Evolutionary conservation across 2,329 filamentous ascomycete genomes (phyloP).

Genomic region (Parascedosporium putredinis): DNA sequence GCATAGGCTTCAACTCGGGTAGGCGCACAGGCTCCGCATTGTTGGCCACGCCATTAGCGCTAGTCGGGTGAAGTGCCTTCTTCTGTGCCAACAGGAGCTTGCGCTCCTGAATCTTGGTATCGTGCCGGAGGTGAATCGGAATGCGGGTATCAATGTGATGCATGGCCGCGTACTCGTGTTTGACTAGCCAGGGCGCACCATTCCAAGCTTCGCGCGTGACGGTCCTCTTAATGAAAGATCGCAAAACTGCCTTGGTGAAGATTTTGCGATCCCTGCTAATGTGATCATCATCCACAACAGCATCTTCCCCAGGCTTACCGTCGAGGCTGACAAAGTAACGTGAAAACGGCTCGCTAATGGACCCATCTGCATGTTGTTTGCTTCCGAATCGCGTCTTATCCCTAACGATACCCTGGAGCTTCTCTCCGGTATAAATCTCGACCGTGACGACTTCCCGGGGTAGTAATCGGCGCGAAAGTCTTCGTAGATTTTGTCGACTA

Average conservation of each 20-base stretch:
- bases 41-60: constrained; percentile 26
- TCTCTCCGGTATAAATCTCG: constrained; percentile 56
- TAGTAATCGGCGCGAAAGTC: constrained; percentile 87
- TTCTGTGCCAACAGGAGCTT: constrained; percentile 61
- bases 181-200: constrained; percentile 94
- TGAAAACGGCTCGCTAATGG: constrained; percentile 58
- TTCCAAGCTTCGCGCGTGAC: constrained; percentile 88
- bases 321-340: constrained; percentile 73
- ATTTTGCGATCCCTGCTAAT: constrained; percentile 79
- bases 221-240: constrained; percentile 90
- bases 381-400: constrained; percentile 73
- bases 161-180: constrained; percentile 68
- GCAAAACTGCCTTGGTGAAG: constrained; percentile 89
- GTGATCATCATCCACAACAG: constrained; percentile 69
- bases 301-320: constrained; percentile 58
- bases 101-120: constrained; percentile 66
- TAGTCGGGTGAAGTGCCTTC: constrained; percentile 39
- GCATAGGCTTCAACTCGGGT: constrained; percentile 63
- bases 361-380: constrained; percentile 54
- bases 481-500: constrained; percentile 57
- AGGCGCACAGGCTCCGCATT: constrained; percentile 44
- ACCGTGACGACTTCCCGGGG: constrained; percentile 78
- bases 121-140: constrained; percentile 71
- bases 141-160: constrained; percentile 85
- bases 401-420: constrained; percentile 63